Percentiles rank a stretch among this genome's conserved stretches.
Evolutionary conservation across 2,329 filamentous ascomycete species (phyloP).

Genomic region (Lachnellula arida): DNA sequence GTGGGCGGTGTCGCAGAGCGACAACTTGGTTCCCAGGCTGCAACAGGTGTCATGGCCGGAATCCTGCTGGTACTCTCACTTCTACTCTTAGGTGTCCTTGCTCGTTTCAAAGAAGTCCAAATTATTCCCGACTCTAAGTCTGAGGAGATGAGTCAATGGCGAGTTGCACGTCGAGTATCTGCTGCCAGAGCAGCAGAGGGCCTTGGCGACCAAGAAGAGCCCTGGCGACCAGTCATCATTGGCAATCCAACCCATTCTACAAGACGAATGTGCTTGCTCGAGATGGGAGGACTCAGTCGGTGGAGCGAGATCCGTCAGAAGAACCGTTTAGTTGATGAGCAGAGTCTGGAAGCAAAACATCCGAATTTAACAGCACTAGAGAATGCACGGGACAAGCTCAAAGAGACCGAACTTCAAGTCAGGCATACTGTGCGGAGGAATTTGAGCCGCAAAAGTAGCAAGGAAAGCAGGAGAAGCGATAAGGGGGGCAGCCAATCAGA

Average conservation of each 20-base stretch:
- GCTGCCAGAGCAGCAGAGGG: constrained; percentile 35
- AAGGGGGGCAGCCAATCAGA: constrained; percentile 2
- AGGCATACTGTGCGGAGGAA: constrained; percentile 17
- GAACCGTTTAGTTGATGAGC: constrained; percentile 51
- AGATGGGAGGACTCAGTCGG: constrained; percentile 61
- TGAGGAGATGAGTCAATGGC: constrained; percentile 50
- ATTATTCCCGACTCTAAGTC: constrained; percentile 62
- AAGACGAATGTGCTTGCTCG: constrained; percentile 66
- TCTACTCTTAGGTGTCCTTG: constrained; percentile 55
- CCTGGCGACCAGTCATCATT: constrained; percentile 67
- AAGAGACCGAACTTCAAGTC: constrained; percentile 21
- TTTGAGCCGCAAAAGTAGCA: constrained; percentile 12
- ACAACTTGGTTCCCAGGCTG: constrained; percentile 59
- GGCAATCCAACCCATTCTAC: constrained; percentile 66
- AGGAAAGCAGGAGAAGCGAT: constrained; percentile 15
- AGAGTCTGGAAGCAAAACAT: constrained; percentile 29
- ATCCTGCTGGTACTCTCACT: constrained; percentile 62
- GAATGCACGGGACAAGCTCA: constrained; percentile 19
- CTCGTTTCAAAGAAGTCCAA: constrained; percentile 61
- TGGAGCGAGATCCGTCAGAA: constrained; percentile 68
- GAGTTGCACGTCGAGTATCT: constrained; percentile 45
- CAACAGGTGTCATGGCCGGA: constrained; percentile 63
- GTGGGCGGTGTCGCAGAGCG: constrained; percentile 65
- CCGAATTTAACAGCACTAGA: constrained; percentile 27
- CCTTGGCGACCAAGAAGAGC: constrained; percentile 31